Percentiles rank a stretch among this genome's conserved stretches.
Conservation (phyloP, 768 basidiomycete genomes). For the Mycena olivaceomarginata region DNA sequence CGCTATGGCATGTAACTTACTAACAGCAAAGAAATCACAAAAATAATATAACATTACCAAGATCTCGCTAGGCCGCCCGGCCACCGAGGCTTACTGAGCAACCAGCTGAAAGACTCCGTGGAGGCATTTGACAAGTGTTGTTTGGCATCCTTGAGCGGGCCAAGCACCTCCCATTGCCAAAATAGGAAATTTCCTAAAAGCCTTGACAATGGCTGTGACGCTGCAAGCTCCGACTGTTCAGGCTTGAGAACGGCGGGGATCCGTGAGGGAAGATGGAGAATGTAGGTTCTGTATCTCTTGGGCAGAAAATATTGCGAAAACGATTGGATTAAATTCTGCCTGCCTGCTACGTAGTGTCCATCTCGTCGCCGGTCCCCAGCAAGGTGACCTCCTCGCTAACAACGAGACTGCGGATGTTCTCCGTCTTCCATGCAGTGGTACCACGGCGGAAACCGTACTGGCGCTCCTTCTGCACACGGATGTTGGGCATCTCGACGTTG, state of each 20-base stretch:
- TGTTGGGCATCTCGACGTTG: slow-evolving; percentile 95
- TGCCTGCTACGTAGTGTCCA: slow-evolving; percentile 83
- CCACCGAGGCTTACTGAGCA: slow-evolving; percentile 6
- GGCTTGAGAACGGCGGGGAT: no score
- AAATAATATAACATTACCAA: slow-evolving; percentile 9
- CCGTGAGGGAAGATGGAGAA: no score
- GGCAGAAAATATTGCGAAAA: background rate
- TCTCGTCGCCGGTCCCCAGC: slow-evolving; percentile 76
- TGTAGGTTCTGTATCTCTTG: no score
- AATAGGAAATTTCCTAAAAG: slow-evolving; percentile 7
- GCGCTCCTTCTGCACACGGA: slow-evolving; percentile 86
- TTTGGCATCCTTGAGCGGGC: background rate
- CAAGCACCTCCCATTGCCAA: slow-evolving; percentile 26
- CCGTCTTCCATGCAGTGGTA: slow-evolving; percentile 93
- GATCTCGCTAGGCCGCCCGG: background rate
- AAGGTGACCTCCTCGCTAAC: slow-evolving; percentile 81
- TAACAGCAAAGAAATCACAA: background rate
- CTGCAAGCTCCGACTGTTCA: no score
- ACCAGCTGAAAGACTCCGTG: background rate
- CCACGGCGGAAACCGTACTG: slow-evolving; percentile 86
- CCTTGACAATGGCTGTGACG: no score
- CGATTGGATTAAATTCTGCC: slow-evolving; percentile 27
- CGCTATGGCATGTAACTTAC: slow-evolving; percentile 35
- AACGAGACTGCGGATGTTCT: slow-evolving; percentile 83
- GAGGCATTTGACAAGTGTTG: background rate